Evolutionary conservation across 2,329 filamentous ascomycete species (phyloP).

Genomic region (Trichoderma lentiforme): DNA sequence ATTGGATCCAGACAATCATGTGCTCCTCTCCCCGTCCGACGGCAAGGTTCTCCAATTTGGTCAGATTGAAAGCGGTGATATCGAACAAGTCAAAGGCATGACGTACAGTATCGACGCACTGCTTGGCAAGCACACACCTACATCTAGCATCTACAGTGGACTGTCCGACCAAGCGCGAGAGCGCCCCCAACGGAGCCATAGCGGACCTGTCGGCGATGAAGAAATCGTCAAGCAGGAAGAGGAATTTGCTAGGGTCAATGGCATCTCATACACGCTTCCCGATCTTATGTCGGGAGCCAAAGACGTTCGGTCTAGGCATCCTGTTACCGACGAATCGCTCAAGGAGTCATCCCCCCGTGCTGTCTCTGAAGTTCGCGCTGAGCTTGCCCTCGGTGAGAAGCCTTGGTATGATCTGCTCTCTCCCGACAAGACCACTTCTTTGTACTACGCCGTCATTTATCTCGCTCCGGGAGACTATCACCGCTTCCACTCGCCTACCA

Average conservation of each 20-base stretch:
- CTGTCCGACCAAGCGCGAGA: conserved; percentile 23
- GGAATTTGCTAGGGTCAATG: conserved; percentile 91
- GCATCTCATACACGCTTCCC: conserved; percentile 91
- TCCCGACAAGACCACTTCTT: conserved; percentile 60
- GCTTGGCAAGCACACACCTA: conserved; percentile 64
- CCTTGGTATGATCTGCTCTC: conserved; percentile 70
- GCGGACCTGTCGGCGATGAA: conserved; percentile 46
- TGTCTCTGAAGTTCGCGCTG: conserved; percentile 77
- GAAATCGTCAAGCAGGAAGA: conserved; percentile 76
- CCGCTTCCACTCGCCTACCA: conserved; percentile 91
- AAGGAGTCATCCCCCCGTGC: conserved; percentile 59
- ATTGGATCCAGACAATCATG: conserved; percentile 74
- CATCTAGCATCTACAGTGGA: conserved; percentile 49
- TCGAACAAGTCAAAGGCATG: conserved; percentile 98
- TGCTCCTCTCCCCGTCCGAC: conserved; percentile 83
- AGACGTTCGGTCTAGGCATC: conserved; percentile 24
- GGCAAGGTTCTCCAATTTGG: conserved; percentile 90
- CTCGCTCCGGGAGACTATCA: conserved; percentile 97
- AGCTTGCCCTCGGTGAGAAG: conserved; percentile 69
- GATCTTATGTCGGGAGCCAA: conserved; percentile 72
- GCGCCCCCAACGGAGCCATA: conserved; percentile 22
- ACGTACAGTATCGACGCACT: conserved; percentile 95
- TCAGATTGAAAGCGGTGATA: conserved; percentile 85
- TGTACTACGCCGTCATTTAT: conserved; percentile 95
- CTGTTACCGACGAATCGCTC: conserved; percentile 71